Evolutionary conservation across 352 stramenopile species (phyloP).

Genomic region (Globisporangium iwayamae): DNA sequence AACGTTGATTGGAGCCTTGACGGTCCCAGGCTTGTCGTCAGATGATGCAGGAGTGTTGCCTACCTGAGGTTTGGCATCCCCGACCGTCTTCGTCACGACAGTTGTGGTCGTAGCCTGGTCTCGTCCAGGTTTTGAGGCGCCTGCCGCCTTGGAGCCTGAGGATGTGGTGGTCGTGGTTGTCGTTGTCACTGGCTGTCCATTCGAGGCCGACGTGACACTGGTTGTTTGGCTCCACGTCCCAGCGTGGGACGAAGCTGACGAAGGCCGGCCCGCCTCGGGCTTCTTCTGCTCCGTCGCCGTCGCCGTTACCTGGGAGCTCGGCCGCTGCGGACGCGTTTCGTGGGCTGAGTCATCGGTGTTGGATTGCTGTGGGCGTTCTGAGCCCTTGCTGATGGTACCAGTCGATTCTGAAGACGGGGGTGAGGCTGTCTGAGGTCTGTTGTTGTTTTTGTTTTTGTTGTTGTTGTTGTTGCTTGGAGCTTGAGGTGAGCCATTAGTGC

Average conservation of each 20-base stretch:
- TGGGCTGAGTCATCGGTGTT: background rate
- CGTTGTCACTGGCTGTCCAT: background rate
- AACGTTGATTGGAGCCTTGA: background rate
- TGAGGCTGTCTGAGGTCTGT: background rate
- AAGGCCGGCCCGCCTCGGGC: background rate
- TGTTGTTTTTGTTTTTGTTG: background rate
- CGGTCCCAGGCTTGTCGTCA: conserved; percentile 4
- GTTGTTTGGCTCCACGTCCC: background rate
- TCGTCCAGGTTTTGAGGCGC: too few species aligned
- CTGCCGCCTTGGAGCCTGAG: too few species aligned
- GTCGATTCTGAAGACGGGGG: background rate
- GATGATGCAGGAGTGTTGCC: background rate
- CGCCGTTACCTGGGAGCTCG: background rate
- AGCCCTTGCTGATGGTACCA: background rate
- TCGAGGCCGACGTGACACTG: background rate
- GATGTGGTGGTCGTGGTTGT: background rate
- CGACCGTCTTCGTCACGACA: too few species aligned
- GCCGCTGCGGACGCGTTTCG: conserved; percentile 1
- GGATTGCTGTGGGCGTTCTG: background rate
- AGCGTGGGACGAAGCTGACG: background rate
- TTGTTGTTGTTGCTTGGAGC: background rate
- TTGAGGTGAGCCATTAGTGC: too few species aligned
- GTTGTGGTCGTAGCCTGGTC: too few species aligned
- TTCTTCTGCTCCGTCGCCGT: background rate
- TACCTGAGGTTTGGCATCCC: background rate